phyloP scores from a whole-genome alignment of 345 rosid genomes.

The Viola odorata region DNA sequence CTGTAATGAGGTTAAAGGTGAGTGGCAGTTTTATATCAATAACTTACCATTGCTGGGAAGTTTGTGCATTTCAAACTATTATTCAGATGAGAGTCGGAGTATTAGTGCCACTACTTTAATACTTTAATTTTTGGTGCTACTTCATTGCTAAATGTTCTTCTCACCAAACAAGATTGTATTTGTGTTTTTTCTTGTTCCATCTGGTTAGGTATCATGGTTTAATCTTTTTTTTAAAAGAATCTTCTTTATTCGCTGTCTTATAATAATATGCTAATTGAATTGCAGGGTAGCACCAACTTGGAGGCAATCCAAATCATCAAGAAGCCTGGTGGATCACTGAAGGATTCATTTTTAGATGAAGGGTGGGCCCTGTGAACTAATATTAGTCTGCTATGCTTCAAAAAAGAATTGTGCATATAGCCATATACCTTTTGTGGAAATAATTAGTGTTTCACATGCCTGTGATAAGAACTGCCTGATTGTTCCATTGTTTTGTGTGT shows the following conservation, averaged over 20 bases:
- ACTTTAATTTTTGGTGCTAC: not conserved
- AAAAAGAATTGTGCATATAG: too few species aligned
- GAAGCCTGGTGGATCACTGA: conserved; percentile 95
- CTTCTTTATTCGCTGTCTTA: too few species aligned
- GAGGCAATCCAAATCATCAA: conserved; percentile 94
- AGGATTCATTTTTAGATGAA: conserved; percentile 96
- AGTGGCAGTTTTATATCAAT: not conserved
- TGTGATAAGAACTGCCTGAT: too few species aligned
- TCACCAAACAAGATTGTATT: too few species aligned
- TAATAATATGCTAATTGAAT: not conserved
- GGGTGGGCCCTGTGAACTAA: conserved; percentile 44
- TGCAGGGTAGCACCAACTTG: conserved; percentile 94
- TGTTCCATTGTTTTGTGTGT: too few species aligned
- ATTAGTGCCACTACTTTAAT: not conserved
- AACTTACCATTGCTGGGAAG: not conserved
- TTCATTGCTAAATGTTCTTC: too few species aligned
- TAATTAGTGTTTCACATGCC: too few species aligned
- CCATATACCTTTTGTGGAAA: too few species aligned
- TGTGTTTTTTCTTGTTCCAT: not conserved
- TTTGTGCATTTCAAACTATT: too few species aligned
- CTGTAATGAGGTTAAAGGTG: conserved; percentile 89
- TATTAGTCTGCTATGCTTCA: too few species aligned
- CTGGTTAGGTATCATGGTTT: not conserved
- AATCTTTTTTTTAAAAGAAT: too few species aligned
- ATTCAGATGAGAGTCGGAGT: not conserved